Evolutionary conservation across 2,329 filamentous ascomycete genomes (phyloP), one percentile per base, ranked within the genome.

Genomic region (Hirsutella thompsonii): DNA sequence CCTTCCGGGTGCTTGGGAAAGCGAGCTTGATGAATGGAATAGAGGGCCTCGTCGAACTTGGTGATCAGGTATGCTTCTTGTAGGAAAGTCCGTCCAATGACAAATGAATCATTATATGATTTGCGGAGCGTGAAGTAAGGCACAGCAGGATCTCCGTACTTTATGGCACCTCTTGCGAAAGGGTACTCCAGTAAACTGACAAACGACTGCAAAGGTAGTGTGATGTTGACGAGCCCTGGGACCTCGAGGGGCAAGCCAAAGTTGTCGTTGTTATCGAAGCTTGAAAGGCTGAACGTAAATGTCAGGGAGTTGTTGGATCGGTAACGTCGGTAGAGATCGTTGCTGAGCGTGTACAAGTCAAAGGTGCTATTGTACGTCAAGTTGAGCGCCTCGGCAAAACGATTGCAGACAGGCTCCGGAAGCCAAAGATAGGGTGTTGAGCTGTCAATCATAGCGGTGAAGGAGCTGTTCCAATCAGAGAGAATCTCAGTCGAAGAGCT

Each of bases 41-140:
- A 78, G 11, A 56, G 55, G 14, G 57, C 62, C 29, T 64, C 63
- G 45, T 78, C 74, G 50, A 76, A 79, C 46, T 68, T 69, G 20
- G 68, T 74, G 26, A 74, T 65, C 5, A 78, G 56, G 44, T 78
- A 78, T 2, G 80, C 72, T 56, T 86, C 81, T 53, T 86, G 82
- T 41, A 87, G 60, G 47, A 86, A 85, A 0, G 74, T 71, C 28
- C 80, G 69, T 8, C 82, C 82, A 29, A 86, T 68, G 11, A 80
- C 71, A 55, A 75, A 68, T 13, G 63, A 64, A 29, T 68, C 66
- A 42, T 72, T 66, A 18, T 67, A 52, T 10, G 73, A 64, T 44
- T 72, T 71, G 49, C 74, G 70, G 39, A 87, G 64, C 3, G 81
- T 79, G 44, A 86, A 85, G 52, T 85, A 86, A 10, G 68, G 71